Percentiles rank a stretch among this genome's conserved stretches.
These are phyloP conservation scores for Acanthamoeba divionensis DNA, from an alignment of 208 protist genomes.

Conservation along the genomic window DNA sequence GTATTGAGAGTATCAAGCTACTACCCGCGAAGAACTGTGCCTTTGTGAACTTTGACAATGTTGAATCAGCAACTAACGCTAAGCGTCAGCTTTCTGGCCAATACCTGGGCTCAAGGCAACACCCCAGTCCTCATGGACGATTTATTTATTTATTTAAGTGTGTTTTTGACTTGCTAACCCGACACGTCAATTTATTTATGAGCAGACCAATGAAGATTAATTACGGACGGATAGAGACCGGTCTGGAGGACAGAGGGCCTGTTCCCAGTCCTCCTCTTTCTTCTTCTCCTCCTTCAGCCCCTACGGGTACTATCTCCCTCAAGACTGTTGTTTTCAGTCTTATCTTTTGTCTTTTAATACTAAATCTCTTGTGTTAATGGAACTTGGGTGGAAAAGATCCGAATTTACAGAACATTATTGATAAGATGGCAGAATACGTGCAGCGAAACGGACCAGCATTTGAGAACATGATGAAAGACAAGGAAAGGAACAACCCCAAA, in stretches of 20 bases:
- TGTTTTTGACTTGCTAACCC: no score
- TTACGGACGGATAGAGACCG: constrained; percentile 40
- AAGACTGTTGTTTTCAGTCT: no score
- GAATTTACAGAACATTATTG: neutral
- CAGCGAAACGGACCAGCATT: neutral
- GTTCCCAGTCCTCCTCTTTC: neutral
- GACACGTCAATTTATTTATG: no score
- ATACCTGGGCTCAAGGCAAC: neutral
- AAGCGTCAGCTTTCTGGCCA: neutral
- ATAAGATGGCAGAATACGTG: constrained; percentile 47
- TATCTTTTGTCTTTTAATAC: neutral
- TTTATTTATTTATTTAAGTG: no score
- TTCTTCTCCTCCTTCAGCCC: neutral
- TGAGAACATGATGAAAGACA: constrained; percentile 36
- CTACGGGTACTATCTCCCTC: no score
- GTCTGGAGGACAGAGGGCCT: neutral
- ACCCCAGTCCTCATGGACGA: neutral
- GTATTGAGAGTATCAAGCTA: constrained; percentile 54
- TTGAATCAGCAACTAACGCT: neutral
- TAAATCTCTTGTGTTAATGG: neutral
- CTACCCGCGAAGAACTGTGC: constrained; percentile 51
- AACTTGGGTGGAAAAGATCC: neutral
- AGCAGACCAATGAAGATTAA: constrained; percentile 43
- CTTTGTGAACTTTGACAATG: constrained; percentile 55
- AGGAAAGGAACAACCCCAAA: constrained; percentile 50